Conservation (phyloP, 805 yeast species). For the Scheffersomyces lignosus region DNA sequence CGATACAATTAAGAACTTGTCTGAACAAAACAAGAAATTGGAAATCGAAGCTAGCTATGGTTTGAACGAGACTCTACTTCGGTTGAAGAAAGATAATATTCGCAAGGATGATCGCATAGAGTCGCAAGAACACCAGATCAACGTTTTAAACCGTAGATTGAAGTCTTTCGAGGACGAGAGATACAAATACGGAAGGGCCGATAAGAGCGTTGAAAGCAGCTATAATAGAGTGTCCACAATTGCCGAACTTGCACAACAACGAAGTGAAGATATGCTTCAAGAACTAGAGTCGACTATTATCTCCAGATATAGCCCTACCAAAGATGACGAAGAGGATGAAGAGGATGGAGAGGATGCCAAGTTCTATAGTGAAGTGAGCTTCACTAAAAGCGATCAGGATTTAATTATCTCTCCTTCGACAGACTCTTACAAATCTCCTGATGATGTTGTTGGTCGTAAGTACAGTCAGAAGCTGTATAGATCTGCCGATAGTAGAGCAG, state of each 20-base stretch:
- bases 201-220: too few relatives aligned
- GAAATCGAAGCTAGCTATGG: conserved; percentile 23
- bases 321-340: too few relatives aligned
- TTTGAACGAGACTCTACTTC: conserved; percentile 16
- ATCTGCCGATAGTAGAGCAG: too few relatives aligned
- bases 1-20: conserved; percentile 19
- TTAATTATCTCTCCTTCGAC: too few relatives aligned
- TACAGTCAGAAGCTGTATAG: too few relatives aligned
- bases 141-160: conserved; percentile 22
- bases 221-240: neutral
- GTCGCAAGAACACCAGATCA: conserved; percentile 29
- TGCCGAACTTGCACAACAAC: neutral
- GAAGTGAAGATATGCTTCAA: neutral
- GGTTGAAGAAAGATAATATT: conserved; percentile 22
- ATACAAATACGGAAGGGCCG: conserved; percentile 1
- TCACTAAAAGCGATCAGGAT: too few relatives aligned
- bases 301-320: neutral
- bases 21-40: conserved; percentile 19
- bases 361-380: too few relatives aligned
- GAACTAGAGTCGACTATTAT: neutral
- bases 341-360: too few relatives aligned
- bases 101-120: too few relatives aligned
- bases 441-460: too few relatives aligned
- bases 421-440: too few relatives aligned
- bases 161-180: conserved; percentile 19